These are phyloP conservation scores for Elaphomyces granulatus DNA, from an alignment of 495 filamentous ascomycete genomes.

Conservation along the genomic window DNA sequence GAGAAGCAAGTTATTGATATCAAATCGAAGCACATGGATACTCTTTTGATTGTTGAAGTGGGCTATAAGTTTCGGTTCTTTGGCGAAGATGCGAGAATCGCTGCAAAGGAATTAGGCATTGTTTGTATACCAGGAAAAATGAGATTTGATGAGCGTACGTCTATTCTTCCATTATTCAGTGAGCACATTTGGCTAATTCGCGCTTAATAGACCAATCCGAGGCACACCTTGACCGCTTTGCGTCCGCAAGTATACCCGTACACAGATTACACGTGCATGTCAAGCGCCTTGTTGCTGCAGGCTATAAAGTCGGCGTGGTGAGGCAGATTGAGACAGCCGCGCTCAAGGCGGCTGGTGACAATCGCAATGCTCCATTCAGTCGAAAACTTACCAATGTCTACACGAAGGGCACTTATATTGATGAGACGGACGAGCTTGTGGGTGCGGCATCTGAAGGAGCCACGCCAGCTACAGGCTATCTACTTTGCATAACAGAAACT, in stretches of 20 bases:
- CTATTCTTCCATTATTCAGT: slow-evolving; percentile 1
- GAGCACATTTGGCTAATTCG: slow-evolving; percentile 1
- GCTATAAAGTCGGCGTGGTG: slow-evolving; percentile 93
- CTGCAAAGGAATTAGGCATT: slow-evolving; percentile 83
- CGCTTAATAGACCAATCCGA: slow-evolving; percentile 55
- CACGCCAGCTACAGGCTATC: slow-evolving; percentile 67
- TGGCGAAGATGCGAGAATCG: slow-evolving; percentile 86
- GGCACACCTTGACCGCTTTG: slow-evolving; percentile 83
- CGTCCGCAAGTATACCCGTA: slow-evolving; percentile 88
- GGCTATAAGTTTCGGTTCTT: slow-evolving; percentile 98
- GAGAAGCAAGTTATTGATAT: slow-evolving; percentile 88
- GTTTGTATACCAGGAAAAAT: slow-evolving; percentile 95
- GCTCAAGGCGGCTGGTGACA: slow-evolving; percentile 90
- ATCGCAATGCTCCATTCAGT: slow-evolving; percentile 81
- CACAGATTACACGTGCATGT: slow-evolving; percentile 90
- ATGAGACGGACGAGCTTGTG: slow-evolving; percentile 70
- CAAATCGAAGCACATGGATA: slow-evolving; percentile 82
- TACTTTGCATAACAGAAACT: slow-evolving; percentile 85
- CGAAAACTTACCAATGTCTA: slow-evolving; percentile 93
- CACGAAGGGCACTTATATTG: slow-evolving; percentile 96
- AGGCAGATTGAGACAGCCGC: slow-evolving; percentile 97
- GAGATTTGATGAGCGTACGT: slow-evolving; percentile 76
- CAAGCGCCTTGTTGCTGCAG: slow-evolving; percentile 80
- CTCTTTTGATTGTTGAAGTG: slow-evolving; percentile 79
- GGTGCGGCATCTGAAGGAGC: slow-evolving; percentile 35